Base-by-base conservation (phyloP, 208 protist species). In the Strigomonas culicis region DNA sequence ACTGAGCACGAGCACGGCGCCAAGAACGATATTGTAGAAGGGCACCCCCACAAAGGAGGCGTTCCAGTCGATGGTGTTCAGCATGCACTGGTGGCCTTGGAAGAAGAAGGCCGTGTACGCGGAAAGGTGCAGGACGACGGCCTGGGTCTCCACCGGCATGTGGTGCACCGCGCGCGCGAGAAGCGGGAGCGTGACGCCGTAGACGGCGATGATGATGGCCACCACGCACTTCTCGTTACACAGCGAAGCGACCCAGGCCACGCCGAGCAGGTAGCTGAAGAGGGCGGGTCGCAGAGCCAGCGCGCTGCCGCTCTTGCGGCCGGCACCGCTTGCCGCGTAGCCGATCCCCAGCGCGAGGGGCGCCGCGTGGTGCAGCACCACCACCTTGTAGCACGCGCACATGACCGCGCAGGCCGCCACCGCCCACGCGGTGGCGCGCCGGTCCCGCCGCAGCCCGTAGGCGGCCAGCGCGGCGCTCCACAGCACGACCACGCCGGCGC, bases 41-140 rank as follows among this genome's bases (percentile, higher is more conserved):
- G 72, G 59, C 53, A 89, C 74, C 1, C 84, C 85, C 11, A 94
- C 82, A 74, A 90, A 86, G 10, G 82, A 86, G n/a, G 82, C 52
- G 55, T 83, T 90, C 63, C 83, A 87, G 68, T 94, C 88, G 49
- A 94, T 84, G 0, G 77, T 80, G 66, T 70, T 88, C 17, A 94
- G 69, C 59, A 88, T 68, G 52, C 75, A 87, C 63, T 94, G 84
- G 59, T 94, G 80, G 8, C 88, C 88, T 52, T 84, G 64, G 1
- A 75, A 41, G 55, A 85, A 94, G 62, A 92, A 94, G 25, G 59
- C 74, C 10, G 77, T 70, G 55, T 75, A 84, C 17, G 75, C 66
- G 13, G 68, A 22, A 25, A 89, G 59, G 44, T 86, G 80, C 43
- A 88, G 53, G 47, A 80, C 34, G 8, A 88, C 47, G 1, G 72